Conservation (phyloP, 352 stramenopile species). For the Pythium aphanidermatum region DNA sequence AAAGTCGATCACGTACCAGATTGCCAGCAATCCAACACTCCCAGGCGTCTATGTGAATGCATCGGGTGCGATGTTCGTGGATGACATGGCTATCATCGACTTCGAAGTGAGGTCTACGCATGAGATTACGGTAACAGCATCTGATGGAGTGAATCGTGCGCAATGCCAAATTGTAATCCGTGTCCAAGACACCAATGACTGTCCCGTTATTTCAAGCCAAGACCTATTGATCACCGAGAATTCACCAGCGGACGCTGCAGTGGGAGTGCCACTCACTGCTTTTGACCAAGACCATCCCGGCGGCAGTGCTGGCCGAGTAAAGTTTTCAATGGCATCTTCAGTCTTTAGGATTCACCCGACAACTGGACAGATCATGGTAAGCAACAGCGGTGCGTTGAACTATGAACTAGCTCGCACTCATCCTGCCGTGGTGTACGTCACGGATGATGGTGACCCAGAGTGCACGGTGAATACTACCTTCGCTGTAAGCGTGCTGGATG, state of each 20-base stretch:
- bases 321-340: constrained; percentile 5
- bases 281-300: constrained; percentile 20
- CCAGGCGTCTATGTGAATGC: constrained; percentile 3
- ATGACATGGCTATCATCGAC: constrained; percentile 19
- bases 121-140: constrained; percentile 10
- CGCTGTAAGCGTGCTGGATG: constrained; percentile 24
- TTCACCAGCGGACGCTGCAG: constrained; percentile 17
- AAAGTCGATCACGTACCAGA: constrained; percentile 3
- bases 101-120: constrained; percentile 20
- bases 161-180: constrained; percentile 24
- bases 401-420: constrained; percentile 13
- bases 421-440: constrained; percentile 10
- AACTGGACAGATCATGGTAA: constrained; percentile 12
- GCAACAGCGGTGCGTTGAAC: constrained; percentile 6
- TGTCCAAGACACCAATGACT: constrained; percentile 47
- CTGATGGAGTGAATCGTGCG: constrained; percentile 20
- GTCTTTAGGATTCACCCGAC: constrained; percentile 15
- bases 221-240: constrained; percentile 35
- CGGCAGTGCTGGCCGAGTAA: constrained; percentile 14
- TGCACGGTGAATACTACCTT: constrained; percentile 10
- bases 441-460: constrained; percentile 17
- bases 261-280: constrained; percentile 21
- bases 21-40: constrained; percentile 1
- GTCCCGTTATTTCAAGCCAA: constrained; percentile 26
- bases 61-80: constrained; percentile 13